Evolutionary conservation across 1,284 basidiomycete species (phyloP), one percentile per base, ranked within the genome.

Genomic region (Pseudozyma pruni): DNA sequence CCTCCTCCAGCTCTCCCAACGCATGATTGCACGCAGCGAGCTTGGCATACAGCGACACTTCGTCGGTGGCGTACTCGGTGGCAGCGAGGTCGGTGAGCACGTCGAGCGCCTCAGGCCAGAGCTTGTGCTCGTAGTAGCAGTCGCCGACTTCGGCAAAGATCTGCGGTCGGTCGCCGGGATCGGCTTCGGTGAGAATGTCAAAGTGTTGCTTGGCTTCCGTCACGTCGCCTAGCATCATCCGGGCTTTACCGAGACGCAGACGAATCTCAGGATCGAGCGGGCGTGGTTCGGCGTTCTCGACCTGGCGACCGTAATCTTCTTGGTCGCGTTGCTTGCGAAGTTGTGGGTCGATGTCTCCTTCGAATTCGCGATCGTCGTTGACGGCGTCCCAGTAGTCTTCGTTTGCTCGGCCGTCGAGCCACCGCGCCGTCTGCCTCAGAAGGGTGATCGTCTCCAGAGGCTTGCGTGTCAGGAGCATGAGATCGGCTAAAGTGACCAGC

Each of bases 291-390:
- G 79, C 81, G 8, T 76, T 77, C 52, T 82, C 81, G 16, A 83
- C 80, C 49, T 75, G 74, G 10, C 72, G 67, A 42, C 79, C 67
- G 19, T 77, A 74, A 17, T 76, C 79, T n/a, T 77, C 72, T 13
- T 78, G 78, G 50, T 82, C 22, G 73, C 79, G 13, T 34, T 70
- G 52, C 27, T 73, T 59, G 38, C 54, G 70, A 13, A 61, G 50
- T 9, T 38, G 49, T 1, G 44, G 63, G 5, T 76, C 70, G 27
- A 67, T 59, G 31, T 62, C 68, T 2, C 86, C 81, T 76, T 94
- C 91, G 76, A 88, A 96, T 83, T 97, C 94, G 52, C 93, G 85
- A 81, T 98, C 95, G 33, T 88, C 87, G 52, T 89, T 87, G 20
- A 87, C 82, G 71, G 70, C 63, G 29, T 94, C 91, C 93, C 94